Evolutionary conservation across 192 early-diverging fungal species (phyloP), one percentile per base, ranked within the genome.

Genomic region (Backusella tuberculispora): DNA sequence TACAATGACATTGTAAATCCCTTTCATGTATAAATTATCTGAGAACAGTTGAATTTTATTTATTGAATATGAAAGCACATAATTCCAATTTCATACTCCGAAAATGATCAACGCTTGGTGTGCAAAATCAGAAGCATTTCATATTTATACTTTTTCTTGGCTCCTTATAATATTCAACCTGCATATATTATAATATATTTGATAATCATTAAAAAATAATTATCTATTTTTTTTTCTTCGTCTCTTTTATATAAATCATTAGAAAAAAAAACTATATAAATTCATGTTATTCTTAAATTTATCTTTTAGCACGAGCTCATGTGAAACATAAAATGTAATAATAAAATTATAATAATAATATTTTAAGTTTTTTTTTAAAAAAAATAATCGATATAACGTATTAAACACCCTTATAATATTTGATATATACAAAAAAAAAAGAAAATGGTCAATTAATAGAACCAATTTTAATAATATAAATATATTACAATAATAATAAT

Each of bases 391-490:
- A n/a, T 50, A 7, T 50, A 50, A 50, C 19, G 19, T 7, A 19
- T 50, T 8, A 8, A 50, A n/a, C 48, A 50, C 48, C 6, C 48
- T 50, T 50, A n/a, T n/a, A n/a, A n/a, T n/a, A n/a, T n/a, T 21
- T 50, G 48, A 50, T 50, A 50, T 50, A 19, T 50, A 50, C 48
- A 50, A 50, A 50, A 50, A n/a, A 50, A 50, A 19, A n/a, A 50
- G n/a, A 50, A 50, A 50, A n/a, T 50, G 48, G 48, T 50, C 48
- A 65, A 65, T 65, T 37, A 65, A 65, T 38, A 65, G 37, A 29
- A 15, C 24, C 24, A 37, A 65, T 65, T 65, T 65, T 26, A 65
- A 37, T 37, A 65, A 65, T 37, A n/a, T 26, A 38, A 65, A 65
- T 65, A 26, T 65, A 65, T 26, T 37, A 65, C 63, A 65, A 38